Evolutionary conservation across 1,139 yeast species (phyloP).

Genomic region (Kodamaea sp.): DNA sequence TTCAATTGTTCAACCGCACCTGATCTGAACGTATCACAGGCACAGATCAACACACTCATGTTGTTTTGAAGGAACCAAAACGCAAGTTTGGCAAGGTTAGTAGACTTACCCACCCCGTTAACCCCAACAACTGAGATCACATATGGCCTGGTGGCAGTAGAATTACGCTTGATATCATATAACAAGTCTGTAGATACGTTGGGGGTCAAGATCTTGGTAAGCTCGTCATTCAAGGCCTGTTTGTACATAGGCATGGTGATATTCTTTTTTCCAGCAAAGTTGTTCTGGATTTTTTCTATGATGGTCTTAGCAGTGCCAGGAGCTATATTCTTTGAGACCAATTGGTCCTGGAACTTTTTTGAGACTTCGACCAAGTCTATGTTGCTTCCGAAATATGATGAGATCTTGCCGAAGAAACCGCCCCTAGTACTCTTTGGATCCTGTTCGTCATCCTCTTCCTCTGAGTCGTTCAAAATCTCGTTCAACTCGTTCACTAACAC

Average conservation of each 20-base stretch:
- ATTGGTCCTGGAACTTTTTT: slow-evolving; percentile 45
- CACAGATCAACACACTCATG: slow-evolving; percentile 84
- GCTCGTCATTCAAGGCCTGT: slow-evolving; percentile 69
- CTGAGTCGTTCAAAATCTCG: slow-evolving; percentile 40
- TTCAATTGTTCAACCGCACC: slow-evolving; percentile 97
- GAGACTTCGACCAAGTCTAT: slow-evolving; percentile 41
- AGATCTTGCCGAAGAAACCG: slow-evolving; percentile 38
- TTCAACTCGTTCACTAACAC: slow-evolving; percentile 46
- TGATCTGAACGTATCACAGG: slow-evolving; percentile 96
- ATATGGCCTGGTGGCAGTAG: slow-evolving; percentile 61
- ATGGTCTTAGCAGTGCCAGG: slow-evolving; percentile 42
- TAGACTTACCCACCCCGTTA: slow-evolving; percentile 97
- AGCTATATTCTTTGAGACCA: slow-evolving; percentile 45
- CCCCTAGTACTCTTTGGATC: slow-evolving; percentile 7
- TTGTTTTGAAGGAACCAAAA: slow-evolving; percentile 94
- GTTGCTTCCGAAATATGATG: slow-evolving; percentile 42
- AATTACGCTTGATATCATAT: slow-evolving; percentile 69
- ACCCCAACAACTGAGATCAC: slow-evolving; percentile 97
- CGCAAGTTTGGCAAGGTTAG: slow-evolving; percentile 90
- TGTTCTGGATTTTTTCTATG: slow-evolving; percentile 37
- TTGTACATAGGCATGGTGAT: slow-evolving; percentile 39
- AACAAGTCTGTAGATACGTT: slow-evolving; percentile 86
- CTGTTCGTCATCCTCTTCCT: slow-evolving; percentile 27
- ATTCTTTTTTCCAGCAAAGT: slow-evolving; percentile 27
- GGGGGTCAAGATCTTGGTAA: slow-evolving; percentile 85